Evolutionary conservation across 1,139 yeast species (phyloP).

Genomic region (Magnusiomyces suaveolens): DNA sequence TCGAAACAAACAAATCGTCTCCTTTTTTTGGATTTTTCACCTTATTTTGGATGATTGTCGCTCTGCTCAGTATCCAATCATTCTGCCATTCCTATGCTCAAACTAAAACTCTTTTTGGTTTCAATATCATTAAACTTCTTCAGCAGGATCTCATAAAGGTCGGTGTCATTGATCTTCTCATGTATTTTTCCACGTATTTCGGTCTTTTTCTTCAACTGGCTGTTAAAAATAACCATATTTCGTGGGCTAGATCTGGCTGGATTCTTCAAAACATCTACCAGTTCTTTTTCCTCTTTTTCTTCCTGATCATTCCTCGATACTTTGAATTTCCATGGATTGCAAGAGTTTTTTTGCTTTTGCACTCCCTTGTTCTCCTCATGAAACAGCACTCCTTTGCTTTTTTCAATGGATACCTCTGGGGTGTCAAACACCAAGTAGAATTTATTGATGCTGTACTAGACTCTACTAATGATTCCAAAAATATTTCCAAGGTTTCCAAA

Average conservation of each 20-base stretch:
- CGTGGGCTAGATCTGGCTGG: conserved; percentile 59
- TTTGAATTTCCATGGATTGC: conserved; percentile 74
- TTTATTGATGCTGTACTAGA: neutral
- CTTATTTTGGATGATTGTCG: conserved; percentile 31
- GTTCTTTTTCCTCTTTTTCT: conserved; percentile 38
- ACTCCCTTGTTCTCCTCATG: conserved; percentile 80
- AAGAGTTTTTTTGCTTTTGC: conserved; percentile 68
- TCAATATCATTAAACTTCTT: conserved; percentile 45
- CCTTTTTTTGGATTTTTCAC: conserved; percentile 33
- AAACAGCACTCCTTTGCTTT: conserved; percentile 86
- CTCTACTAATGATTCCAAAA: neutral
- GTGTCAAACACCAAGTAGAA: neutral
- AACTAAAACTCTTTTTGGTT: conserved; percentile 32
- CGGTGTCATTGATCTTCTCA: conserved; percentile 55
- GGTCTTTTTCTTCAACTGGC: conserved; percentile 47
- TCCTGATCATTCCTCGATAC: conserved; percentile 44
- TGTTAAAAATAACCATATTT: conserved; percentile 37
- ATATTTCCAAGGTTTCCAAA: conserved; percentile 10
- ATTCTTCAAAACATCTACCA: conserved; percentile 49
- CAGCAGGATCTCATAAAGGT: conserved; percentile 49
- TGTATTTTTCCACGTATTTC: conserved; percentile 58
- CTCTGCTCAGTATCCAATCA: conserved; percentile 24
- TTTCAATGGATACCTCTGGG: conserved; percentile 83
- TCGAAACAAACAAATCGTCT: conserved; percentile 23
- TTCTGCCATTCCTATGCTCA: conserved; percentile 26